These are phyloP conservation scores for Amphirosellinia nigrospora DNA, from an alignment of 495 filamentous ascomycete genomes.

Conservation along the genomic window DNA sequence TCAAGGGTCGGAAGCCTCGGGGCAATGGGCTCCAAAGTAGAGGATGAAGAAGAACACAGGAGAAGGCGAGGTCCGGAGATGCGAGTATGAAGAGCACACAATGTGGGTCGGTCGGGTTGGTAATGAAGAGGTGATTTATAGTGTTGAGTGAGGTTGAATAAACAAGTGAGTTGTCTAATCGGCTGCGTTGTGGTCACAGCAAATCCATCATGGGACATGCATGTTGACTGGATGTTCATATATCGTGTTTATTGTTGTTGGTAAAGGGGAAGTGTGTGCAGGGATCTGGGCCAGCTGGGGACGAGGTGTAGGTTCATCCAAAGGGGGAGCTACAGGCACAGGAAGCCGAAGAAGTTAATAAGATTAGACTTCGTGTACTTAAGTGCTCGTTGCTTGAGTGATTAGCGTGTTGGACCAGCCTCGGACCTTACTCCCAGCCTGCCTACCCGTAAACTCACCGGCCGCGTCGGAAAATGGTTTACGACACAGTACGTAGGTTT, in stretches of 20 bases:
- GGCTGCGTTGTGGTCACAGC: slow-evolving; percentile 14
- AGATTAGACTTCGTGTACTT: not conserved
- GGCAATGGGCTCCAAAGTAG: not conserved
- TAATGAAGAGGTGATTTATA: not conserved
- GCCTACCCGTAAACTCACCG: slow-evolving; percentile 5
- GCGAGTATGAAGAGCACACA: not conserved
- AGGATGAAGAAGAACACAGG: not conserved
- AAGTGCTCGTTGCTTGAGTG: not conserved
- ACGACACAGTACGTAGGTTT: not conserved
- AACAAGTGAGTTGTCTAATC: not conserved
- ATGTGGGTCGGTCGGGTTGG: not conserved
- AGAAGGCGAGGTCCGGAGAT: not conserved
- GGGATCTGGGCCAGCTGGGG: not conserved
- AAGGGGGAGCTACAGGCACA: not conserved
- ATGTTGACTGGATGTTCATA: slow-evolving; percentile 14
- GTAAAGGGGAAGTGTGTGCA: slow-evolving; percentile 3
- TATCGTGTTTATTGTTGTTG: slow-evolving; percentile 12
- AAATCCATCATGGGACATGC: slow-evolving; percentile 7
- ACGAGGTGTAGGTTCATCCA: slow-evolving; percentile 12
- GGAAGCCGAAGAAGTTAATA: not conserved
- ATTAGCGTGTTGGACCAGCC: slow-evolving; percentile 1
- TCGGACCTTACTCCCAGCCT: slow-evolving; percentile 3
- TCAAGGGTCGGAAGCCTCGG: not conserved
- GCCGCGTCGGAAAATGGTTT: not conserved
- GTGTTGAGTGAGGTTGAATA: not conserved